phyloP scores from a whole-genome alignment of 2,329 filamentous ascomycete genomes.

The Xylaria sp. region DNA sequence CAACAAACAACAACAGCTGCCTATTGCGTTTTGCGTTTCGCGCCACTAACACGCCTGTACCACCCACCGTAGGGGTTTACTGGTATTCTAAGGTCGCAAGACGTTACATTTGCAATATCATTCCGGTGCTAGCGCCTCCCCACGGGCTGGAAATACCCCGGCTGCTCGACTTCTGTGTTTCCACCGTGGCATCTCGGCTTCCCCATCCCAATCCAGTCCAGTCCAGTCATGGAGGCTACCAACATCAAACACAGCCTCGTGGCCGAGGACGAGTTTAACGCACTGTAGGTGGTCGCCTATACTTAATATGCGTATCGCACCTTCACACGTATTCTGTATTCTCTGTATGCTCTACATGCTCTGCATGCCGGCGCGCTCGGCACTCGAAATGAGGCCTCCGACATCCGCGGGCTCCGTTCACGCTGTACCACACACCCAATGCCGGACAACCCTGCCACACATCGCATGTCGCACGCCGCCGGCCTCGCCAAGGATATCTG shows the following conservation, averaged over 20 bases:
- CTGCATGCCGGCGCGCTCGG: neutral
- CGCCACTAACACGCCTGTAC: neutral
- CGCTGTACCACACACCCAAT: neutral
- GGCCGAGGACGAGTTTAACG: constrained; percentile 59
- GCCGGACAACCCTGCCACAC: neutral
- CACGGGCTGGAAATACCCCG: neutral
- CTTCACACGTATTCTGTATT: neutral
- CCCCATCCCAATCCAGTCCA: no score
- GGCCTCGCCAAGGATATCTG: neutral
- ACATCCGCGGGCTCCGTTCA: neutral
- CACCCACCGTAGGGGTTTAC: no score
- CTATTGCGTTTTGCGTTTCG: no score
- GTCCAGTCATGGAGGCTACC: constrained; percentile 38
- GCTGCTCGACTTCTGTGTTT: neutral
- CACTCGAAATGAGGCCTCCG: constrained; percentile 6
- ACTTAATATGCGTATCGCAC: neutral
- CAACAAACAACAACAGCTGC: neutral
- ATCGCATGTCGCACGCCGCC: neutral
- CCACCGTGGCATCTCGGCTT: neutral
- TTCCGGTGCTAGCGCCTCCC: no score
- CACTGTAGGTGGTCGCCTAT: constrained; percentile 51
- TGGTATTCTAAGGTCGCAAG: neutral
- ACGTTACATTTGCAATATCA: neutral
- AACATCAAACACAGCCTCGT: constrained; percentile 50
- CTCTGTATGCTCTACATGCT: neutral